Evolutionary conservation across 2,329 filamentous ascomycete species (phyloP).

Genomic region (Venturia pyrina): DNA sequence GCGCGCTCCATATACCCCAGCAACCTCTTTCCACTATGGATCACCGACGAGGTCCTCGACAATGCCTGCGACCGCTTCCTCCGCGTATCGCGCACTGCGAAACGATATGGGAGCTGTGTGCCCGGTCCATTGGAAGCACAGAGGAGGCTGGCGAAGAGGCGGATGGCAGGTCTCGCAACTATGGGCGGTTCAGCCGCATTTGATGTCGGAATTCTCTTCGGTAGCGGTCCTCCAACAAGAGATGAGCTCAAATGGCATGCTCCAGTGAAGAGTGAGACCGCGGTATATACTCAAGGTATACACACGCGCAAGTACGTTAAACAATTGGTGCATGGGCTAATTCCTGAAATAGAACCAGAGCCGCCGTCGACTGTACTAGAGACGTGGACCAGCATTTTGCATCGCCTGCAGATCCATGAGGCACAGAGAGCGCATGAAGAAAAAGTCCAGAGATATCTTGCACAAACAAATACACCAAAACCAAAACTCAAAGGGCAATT

Average conservation of each 20-base stretch:
- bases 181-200: conserved; percentile 15
- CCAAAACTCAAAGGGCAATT: background rate
- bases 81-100: conserved; percentile 33
- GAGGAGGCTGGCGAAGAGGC: conserved; percentile 43
- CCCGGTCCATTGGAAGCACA: conserved; percentile 54
- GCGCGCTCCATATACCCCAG: conserved; percentile 33
- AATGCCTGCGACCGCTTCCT: conserved; percentile 42
- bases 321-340: background rate
- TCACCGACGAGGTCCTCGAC: conserved; percentile 47
- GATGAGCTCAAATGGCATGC: conserved; percentile 8
- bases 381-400: background rate
- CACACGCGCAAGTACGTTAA: too few relatives aligned
- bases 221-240: conserved; percentile 5
- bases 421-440: background rate
- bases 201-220: conserved; percentile 2
- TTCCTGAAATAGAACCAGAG: background rate
- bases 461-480: background rate
- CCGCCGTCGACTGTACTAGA: background rate
- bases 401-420: background rate
- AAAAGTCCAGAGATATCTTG: background rate
- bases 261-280: background rate
- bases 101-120: conserved; percentile 49
- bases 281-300: background rate
- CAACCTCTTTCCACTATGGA: conserved; percentile 43
- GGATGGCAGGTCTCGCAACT: conserved; percentile 41